A percentile compares a stretch with the other conserved stretches of the same genome.
Evolutionary conservation across 768 basidiomycete genomes (phyloP).

Genomic region (Tylopilus cervinicoccineus): DNA sequence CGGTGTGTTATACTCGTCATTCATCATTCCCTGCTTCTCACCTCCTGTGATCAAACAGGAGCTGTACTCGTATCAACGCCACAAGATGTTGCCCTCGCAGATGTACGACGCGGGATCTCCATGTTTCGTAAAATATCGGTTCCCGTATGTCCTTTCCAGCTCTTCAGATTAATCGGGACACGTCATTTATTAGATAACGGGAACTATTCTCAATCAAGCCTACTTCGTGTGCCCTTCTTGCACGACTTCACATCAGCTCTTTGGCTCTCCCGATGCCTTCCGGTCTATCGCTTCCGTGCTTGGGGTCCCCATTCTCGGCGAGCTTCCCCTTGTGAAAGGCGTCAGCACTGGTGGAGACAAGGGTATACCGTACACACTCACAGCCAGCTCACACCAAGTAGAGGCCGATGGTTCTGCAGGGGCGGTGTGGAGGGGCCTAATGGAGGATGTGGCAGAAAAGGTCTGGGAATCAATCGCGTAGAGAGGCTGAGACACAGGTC

Average conservation of each 20-base stretch:
- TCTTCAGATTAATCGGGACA: too few relatives aligned
- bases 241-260: conserved; percentile 55
- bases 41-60: conserved; percentile 42
- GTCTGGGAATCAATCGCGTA: conserved; percentile 29
- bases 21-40: background rate
- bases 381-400: conserved; percentile 10
- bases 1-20: conserved; percentile 45
- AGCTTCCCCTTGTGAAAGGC: conserved; percentile 73
- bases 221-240: conserved; percentile 80
- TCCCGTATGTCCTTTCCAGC: conserved; percentile 52
- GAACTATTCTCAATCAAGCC: conserved; percentile 85
- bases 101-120: conserved; percentile 87
- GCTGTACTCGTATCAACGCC: conserved; percentile 94
- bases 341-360: conserved; percentile 72
- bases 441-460: conserved; percentile 26
- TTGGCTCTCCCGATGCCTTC: conserved; percentile 69
- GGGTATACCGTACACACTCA: conserved; percentile 53
- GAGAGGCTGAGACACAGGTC: background rate
- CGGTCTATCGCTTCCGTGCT: conserved; percentile 53
- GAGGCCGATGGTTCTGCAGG: conserved; percentile 26
- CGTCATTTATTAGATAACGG: conserved; percentile 85
- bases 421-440: conserved; percentile 29
- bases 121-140: conserved; percentile 90
- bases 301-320: conserved; percentile 63
- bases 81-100: conserved; percentile 88